A percentile compares a stretch with the other conserved stretches of the same genome.
Conservation (phyloP, 495 filamentous ascomycete species). For the Hypoxylon crocopeplum region DNA sequence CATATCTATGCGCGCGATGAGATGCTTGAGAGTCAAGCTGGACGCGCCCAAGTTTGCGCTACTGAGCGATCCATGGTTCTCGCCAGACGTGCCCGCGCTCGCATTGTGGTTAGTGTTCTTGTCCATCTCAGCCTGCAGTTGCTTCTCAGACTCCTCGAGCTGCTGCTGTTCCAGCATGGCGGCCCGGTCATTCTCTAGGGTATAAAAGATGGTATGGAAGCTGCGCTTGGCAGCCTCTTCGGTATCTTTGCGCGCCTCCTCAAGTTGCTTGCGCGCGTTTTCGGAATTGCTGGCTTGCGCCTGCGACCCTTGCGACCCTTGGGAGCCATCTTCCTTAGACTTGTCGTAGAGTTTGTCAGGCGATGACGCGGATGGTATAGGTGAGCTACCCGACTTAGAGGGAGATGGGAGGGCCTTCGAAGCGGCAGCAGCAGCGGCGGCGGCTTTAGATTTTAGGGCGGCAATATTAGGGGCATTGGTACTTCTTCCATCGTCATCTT, state of each 20-base stretch:
- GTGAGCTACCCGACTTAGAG: slow-evolving; percentile 65
- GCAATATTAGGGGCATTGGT: slow-evolving; percentile 48
- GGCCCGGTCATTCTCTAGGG: slow-evolving; percentile 90
- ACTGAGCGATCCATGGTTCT: slow-evolving; percentile 82
- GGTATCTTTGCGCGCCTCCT: slow-evolving; percentile 91
- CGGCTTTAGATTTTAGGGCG: slow-evolving; percentile 67
- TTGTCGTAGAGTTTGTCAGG: slow-evolving; percentile 57
- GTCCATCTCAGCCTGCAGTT: slow-evolving; percentile 93
- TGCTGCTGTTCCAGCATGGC: slow-evolving; percentile 98
- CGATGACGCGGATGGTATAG: slow-evolving; percentile 59
- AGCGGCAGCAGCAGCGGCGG: slow-evolving; percentile 40
- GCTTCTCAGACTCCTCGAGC: slow-evolving; percentile 93
- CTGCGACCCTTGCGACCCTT: slow-evolving; percentile 44
- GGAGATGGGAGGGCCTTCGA: slow-evolving; percentile 58
- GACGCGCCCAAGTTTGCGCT: slow-evolving; percentile 94
- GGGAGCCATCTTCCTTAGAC: slow-evolving; percentile 48
- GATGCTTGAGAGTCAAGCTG: slow-evolving; percentile 94
- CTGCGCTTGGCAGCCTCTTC: slow-evolving; percentile 88
- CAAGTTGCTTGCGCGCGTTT: slow-evolving; percentile 88
- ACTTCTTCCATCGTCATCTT: slow-evolving; percentile 64
- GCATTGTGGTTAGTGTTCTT: slow-evolving; percentile 59
- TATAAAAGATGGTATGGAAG: slow-evolving; percentile 92
- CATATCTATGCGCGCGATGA: slow-evolving; percentile 93
- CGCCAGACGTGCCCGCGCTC: slow-evolving; percentile 54
- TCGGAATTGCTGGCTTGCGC: slow-evolving; percentile 66